phyloP scores from a whole-genome alignment of 176 grass and related monocot species.

The Miscanthus lutarioriparius region DNA sequence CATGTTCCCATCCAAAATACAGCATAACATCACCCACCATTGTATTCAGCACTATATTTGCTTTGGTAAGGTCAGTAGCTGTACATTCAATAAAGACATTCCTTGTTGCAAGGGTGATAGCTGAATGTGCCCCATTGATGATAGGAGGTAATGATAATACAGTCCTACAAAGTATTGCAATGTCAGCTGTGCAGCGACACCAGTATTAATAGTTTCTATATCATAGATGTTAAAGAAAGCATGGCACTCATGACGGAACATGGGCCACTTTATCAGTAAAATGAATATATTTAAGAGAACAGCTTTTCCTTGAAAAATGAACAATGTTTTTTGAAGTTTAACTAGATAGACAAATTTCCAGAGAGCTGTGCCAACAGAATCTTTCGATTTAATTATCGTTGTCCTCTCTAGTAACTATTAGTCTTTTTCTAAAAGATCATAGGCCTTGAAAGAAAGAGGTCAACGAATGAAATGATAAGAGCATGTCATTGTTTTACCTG shows the following conservation, averaged over 20 bases:
- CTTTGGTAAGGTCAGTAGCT: conserved; percentile 93
- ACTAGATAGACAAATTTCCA: not conserved
- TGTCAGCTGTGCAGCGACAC: conserved; percentile 1
- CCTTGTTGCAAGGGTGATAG: conserved; percentile 75
- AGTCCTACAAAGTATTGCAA: conserved; percentile 61
- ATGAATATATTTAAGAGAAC: not conserved
- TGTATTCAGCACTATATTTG: conserved; percentile 97
- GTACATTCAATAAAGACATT: conserved; percentile 98
- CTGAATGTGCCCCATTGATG: conserved; percentile 96
- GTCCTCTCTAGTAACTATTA: not conserved
- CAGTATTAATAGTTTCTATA: conserved; percentile 18
- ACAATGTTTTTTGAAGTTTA: not conserved
- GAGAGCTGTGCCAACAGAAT: not conserved
- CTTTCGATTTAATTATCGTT: not conserved
- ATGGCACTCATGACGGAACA: conserved; percentile 15
- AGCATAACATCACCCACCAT: conserved; percentile 57
- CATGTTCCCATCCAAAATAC: conserved; percentile 6
- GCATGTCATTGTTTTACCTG: conserved; percentile 50
- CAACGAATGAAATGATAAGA: conserved; percentile 15
- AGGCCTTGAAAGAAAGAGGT: not conserved
- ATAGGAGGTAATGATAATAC: conserved; percentile 88
- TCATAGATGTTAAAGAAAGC: not conserved
- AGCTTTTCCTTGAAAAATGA: not conserved
- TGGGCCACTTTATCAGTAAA: conserved; percentile 8
- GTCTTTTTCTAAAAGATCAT: not conserved